Evolutionary conservation across 176 grass and related monocot genomes (phyloP).

Genomic region (Secale cereale): DNA sequence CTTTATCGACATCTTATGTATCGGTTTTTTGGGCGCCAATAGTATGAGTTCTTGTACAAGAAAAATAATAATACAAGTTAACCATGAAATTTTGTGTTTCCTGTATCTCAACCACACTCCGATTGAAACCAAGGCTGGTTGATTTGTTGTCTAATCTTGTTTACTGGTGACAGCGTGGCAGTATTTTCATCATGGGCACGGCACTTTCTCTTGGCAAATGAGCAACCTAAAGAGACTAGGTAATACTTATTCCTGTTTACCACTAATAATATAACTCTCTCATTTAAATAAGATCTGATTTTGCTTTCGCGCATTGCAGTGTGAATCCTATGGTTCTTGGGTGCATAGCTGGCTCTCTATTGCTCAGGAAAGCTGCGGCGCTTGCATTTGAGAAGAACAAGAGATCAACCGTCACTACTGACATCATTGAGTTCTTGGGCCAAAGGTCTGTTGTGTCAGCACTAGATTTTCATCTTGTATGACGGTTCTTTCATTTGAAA

Average conservation of each 20-base stretch:
- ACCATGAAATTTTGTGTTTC: neutral
- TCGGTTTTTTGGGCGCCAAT: neutral
- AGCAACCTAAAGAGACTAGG: constrained; percentile 51
- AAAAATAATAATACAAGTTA: no score
- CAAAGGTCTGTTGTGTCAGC: constrained; percentile 23
- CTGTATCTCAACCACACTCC: neutral
- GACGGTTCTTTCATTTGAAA: constrained; percentile 7
- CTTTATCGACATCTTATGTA: neutral
- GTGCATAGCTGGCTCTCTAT: constrained; percentile 67
- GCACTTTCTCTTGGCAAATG: constrained; percentile 41
- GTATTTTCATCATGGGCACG: constrained; percentile 81
- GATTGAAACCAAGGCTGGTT: neutral
- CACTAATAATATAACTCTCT: neutral
- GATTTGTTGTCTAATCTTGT: neutral
- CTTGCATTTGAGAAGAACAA: constrained; percentile 65
- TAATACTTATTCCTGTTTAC: constrained; percentile 25
- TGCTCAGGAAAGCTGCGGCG: constrained; percentile 69
- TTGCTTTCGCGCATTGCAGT: constrained; percentile 24
- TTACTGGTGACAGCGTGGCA: constrained; percentile 53
- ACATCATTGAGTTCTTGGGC: constrained; percentile 71
- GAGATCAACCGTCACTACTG: constrained; percentile 69
- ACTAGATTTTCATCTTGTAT: neutral
- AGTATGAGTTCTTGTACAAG: no score
- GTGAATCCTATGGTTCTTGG: constrained; percentile 84
- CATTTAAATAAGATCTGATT: neutral